A percentile compares a stretch with the other conserved stretches of the same genome.
phyloP scores from a whole-genome alignment of 2,329 filamentous ascomycete genomes.

The Cladophialophora psammophila region DNA sequence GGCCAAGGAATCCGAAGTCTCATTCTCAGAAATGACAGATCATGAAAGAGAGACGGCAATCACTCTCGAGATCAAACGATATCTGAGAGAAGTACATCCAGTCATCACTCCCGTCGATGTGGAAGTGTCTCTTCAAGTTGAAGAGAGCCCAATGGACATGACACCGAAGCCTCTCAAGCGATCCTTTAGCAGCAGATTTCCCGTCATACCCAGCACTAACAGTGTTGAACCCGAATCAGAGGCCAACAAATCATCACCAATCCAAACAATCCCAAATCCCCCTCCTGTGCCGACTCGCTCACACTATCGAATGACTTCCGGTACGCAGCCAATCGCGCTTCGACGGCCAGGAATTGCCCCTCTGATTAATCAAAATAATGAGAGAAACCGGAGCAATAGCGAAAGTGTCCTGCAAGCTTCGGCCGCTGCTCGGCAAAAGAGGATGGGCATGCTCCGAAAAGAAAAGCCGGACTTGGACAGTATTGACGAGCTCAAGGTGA shows the following conservation, averaged over 20 bases:
- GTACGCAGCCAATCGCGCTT: slow-evolving; percentile 53
- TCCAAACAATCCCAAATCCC: slow-evolving; percentile 54
- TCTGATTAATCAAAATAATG: slow-evolving; percentile 62
- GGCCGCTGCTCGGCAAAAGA: slow-evolving; percentile 58
- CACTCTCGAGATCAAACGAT: slow-evolving; percentile 67
- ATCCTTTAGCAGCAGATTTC: slow-evolving; percentile 63
- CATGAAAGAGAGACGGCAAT: slow-evolving; percentile 67
- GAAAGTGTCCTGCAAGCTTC: slow-evolving; percentile 63
- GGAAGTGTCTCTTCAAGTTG: slow-evolving; percentile 59
- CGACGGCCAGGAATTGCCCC: slow-evolving; percentile 77
- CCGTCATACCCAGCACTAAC: slow-evolving; percentile 72
- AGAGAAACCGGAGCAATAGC: slow-evolving; percentile 66
- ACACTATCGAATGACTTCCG: slow-evolving; percentile 70
- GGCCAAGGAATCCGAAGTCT: slow-evolving; percentile 70
- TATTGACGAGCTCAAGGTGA: slow-evolving; percentile 60
- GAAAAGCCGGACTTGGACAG: slow-evolving; percentile 63
- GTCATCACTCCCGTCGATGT: slow-evolving; percentile 48
- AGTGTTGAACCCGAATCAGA: slow-evolving; percentile 47
- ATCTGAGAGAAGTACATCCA: slow-evolving; percentile 58
- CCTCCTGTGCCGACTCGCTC: slow-evolving; percentile 82
- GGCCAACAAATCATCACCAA: slow-evolving; percentile 35
- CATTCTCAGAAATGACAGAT: slow-evolving; percentile 60
- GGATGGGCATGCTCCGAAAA: slow-evolving; percentile 67
- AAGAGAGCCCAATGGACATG: slow-evolving; percentile 77
- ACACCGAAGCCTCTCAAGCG: slow-evolving; percentile 70